A percentile compares a stretch with the other conserved stretches of the same genome.
phyloP scores from a whole-genome alignment of 495 filamentous ascomycete genomes.

The Hypoxylon perforatum region DNA sequence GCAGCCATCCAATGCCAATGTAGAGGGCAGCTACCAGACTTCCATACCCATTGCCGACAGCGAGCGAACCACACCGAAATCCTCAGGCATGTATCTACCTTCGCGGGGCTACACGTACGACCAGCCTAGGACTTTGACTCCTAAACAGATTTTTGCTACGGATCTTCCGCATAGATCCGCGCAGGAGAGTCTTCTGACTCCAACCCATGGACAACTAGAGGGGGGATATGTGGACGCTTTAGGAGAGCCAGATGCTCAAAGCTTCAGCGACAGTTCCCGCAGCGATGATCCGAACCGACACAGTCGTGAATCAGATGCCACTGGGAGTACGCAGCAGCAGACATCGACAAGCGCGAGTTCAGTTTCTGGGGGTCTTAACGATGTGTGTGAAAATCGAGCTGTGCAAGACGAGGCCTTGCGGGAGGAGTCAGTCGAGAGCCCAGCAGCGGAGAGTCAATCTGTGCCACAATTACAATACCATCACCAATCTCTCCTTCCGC shows the following conservation, averaged over 20 bases:
- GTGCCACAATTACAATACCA: conserved; percentile 69
- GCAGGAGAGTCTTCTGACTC: conserved; percentile 31
- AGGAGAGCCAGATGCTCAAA: conserved; percentile 47
- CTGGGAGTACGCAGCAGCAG: conserved; percentile 57
- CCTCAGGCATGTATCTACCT: conserved; percentile 51
- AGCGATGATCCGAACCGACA: conserved; percentile 53
- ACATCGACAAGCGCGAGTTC: conserved; percentile 63
- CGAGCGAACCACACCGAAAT: conserved; percentile 49
- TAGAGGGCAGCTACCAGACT: conserved; percentile 44
- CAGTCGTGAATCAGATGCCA: conserved; percentile 61
- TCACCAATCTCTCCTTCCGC: conserved; percentile 58
- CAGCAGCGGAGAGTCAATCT: conserved; percentile 46
- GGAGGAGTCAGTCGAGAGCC: conserved; percentile 56
- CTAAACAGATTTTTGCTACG: conserved; percentile 31
- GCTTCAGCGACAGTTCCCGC: conserved; percentile 45
- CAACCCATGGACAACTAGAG: conserved; percentile 25
- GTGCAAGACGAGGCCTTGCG: conserved; percentile 52
- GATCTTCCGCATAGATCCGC: conserved; percentile 49
- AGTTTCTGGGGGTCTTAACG: conserved; percentile 56
- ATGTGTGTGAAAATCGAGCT: conserved; percentile 53
- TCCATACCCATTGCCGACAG: conserved; percentile 12
- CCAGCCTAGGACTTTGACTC: conserved; percentile 32
- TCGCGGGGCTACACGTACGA: conserved; percentile 30
- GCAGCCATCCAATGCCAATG: conserved; percentile 54
- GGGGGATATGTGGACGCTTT: conserved; percentile 25